phyloP scores from a whole-genome alignment of 2,329 filamentous ascomycete species.

The Phaeosphaeriaceae sp. region DNA sequence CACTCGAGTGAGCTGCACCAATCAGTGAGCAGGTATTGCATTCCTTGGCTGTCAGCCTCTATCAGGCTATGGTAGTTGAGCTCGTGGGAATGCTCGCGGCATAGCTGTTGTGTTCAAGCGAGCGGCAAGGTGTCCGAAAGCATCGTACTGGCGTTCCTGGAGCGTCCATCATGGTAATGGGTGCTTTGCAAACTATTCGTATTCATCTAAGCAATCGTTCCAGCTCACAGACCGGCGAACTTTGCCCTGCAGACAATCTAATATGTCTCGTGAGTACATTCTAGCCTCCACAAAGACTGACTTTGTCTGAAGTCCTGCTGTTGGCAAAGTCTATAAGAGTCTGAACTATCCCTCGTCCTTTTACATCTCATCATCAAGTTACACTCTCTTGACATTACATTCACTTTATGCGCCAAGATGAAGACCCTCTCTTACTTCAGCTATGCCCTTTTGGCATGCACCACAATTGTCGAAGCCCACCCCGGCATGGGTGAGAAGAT shows the following conservation, averaged over 20 bases:
- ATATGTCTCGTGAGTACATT: constrained; percentile 8
- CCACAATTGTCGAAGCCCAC: constrained; percentile 24
- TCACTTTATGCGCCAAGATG: constrained; percentile 6
- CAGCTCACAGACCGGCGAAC: neutral
- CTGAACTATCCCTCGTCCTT: neutral
- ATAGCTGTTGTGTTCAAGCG: constrained; percentile 7
- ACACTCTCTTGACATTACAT: neutral
- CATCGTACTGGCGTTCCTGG: neutral
- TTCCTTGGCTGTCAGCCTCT: constrained; percentile 28
- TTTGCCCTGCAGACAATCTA: constrained; percentile 8
- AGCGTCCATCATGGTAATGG: constrained; percentile 11
- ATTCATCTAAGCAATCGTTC: constrained; percentile 24
- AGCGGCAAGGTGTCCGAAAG: constrained; percentile 19
- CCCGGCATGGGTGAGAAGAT: constrained; percentile 40
- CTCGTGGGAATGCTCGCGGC: neutral
- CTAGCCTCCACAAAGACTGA: constrained; percentile 2
- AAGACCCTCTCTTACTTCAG: constrained; percentile 19
- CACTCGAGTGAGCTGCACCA: constrained; percentile 14
- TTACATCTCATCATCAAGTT: neutral
- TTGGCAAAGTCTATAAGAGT: neutral
- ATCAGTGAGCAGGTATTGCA: constrained; percentile 16
- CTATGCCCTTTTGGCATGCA: constrained; percentile 24
- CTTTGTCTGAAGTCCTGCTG: constrained; percentile 2
- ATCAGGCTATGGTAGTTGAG: constrained; percentile 11
- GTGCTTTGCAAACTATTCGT: constrained; percentile 12